Evolutionary conservation across 2,329 filamentous ascomycete species (phyloP).

Genomic region (Calonectria hawksworthii): DNA sequence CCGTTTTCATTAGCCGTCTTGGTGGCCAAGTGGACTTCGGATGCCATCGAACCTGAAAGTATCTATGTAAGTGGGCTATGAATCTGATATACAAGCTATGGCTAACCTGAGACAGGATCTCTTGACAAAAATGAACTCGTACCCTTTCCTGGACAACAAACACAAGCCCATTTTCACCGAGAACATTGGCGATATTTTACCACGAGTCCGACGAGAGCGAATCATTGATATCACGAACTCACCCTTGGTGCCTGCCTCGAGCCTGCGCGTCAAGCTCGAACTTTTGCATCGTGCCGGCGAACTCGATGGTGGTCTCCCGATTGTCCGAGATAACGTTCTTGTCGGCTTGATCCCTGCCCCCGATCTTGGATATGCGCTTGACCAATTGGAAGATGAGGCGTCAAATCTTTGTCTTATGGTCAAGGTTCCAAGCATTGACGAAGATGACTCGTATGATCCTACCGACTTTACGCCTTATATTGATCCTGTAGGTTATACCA

Average conservation of each 20-base stretch:
- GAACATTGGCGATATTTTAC: slow-evolving; percentile 88
- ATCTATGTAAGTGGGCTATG: slow-evolving; percentile 77
- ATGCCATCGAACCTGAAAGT: slow-evolving; percentile 92
- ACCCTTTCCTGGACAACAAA: slow-evolving; percentile 98
- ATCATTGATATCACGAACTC: slow-evolving; percentile 91
- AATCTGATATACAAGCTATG: neutral
- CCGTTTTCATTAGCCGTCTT: slow-evolving; percentile 94
- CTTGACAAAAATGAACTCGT: slow-evolving; percentile 96
- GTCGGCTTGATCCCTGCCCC: slow-evolving; percentile 94
- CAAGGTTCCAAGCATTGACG: slow-evolving; percentile 72
- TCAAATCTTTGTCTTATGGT: slow-evolving; percentile 87
- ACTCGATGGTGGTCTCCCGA: slow-evolving; percentile 91
- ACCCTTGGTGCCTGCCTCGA: slow-evolving; percentile 81
- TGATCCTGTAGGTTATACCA: slow-evolving; percentile 76
- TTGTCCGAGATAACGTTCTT: slow-evolving; percentile 82
- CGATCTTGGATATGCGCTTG: slow-evolving; percentile 92
- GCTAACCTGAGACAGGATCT: slow-evolving; percentile 73
- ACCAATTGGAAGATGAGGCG: slow-evolving; percentile 83
- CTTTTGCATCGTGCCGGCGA: slow-evolving; percentile 88
- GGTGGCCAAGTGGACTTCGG: slow-evolving; percentile 98
- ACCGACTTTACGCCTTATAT: slow-evolving; percentile 93
- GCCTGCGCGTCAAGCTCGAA: slow-evolving; percentile 85
- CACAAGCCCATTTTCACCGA: slow-evolving; percentile 91
- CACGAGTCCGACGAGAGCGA: slow-evolving; percentile 79
- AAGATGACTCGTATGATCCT: slow-evolving; percentile 75